Base-by-base conservation (phyloP, 345 rosid genomes). In the Sisymbrium altissimum region DNA sequence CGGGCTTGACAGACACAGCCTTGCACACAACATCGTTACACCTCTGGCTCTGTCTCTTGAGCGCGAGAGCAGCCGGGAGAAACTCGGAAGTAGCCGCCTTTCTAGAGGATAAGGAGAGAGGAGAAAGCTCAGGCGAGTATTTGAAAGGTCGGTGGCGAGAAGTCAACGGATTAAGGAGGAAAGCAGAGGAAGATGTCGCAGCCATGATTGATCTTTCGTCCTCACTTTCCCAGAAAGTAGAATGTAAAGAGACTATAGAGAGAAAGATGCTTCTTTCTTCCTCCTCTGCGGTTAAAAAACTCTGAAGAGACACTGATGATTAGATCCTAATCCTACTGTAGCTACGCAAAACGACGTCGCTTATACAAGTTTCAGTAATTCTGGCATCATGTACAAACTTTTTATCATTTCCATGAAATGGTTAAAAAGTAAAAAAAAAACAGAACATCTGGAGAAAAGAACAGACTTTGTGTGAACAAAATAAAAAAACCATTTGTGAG, bases 1-100 rank as follows among this genome's bases (percentile, higher is more conserved):
- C 80, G 0, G 76, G 72, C 68, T 70, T 70, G 17, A 86, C 78
- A 73, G 82, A 86, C 5, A 87, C 93, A 25, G 96, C 90, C 75
- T 84, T 87, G 84, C 91, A 90, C 13, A 80, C 88, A 72, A 90
- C 74, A 55, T 63, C 68, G 38, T 9, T 19, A 72, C 59, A 30
- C 50, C 45, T 81, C 14, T 10, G 27, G 52, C 38, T 64, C 75
- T 75, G 83, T 71, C 71, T 70, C 75, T 77, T 81, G 70, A 77
- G 38, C 9, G 78, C 10, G 11, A 79, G 50, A 46, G 75, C 32
- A 61, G 76, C 21, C 11, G 64, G 5, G 4, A 60, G 14, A 13
- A 44, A 11, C 36, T 76, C 27, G 64, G 40, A 76, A 43, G 74
- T 39, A 57, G 67, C 58, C 25, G 68, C 55, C 38, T 40, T 58